Evolutionary conservation across 1,284 basidiomycete species (phyloP).

Genomic region (Fistulina hepatica): DNA sequence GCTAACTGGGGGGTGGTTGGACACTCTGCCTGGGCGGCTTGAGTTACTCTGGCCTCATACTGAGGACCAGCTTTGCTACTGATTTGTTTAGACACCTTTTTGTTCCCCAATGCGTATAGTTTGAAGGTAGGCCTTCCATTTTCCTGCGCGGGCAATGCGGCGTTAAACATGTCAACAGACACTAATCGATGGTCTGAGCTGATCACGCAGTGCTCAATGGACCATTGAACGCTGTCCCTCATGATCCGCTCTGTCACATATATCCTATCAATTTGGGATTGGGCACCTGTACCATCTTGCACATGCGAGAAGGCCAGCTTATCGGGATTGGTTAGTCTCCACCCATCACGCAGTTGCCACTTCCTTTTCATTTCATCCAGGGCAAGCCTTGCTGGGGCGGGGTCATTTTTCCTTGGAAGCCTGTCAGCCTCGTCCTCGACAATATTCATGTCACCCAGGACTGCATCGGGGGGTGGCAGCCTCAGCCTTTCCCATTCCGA

Average conservation of each 20-base stretch:
- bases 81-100: too few relatives aligned
- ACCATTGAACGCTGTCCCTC: constrained; percentile 6
- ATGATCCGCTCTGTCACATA: not conserved
- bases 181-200: constrained; percentile 11
- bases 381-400: not conserved
- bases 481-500: not conserved
- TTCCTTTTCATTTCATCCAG: constrained; percentile 7
- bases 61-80: too few relatives aligned
- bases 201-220: constrained; percentile 2
- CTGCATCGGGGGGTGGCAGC: constrained; percentile 5
- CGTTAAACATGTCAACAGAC: not conserved
- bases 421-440: constrained; percentile 9
- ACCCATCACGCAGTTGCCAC: constrained; percentile 7
- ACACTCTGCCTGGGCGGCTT: too few relatives aligned
- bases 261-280: not conserved
- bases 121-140: constrained; percentile 12
- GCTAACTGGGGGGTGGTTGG: too few relatives aligned
- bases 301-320: not conserved
- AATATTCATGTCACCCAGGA: constrained; percentile 10
- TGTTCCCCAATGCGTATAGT: constrained; percentile 1
- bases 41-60: too few relatives aligned
- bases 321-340: constrained; percentile 4
- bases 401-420: constrained; percentile 1
- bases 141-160: constrained; percentile 5
- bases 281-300: not conserved